Evolutionary conservation across 805 yeast genomes (phyloP).

Genomic region (Grigorovia yakushimaensis): DNA sequence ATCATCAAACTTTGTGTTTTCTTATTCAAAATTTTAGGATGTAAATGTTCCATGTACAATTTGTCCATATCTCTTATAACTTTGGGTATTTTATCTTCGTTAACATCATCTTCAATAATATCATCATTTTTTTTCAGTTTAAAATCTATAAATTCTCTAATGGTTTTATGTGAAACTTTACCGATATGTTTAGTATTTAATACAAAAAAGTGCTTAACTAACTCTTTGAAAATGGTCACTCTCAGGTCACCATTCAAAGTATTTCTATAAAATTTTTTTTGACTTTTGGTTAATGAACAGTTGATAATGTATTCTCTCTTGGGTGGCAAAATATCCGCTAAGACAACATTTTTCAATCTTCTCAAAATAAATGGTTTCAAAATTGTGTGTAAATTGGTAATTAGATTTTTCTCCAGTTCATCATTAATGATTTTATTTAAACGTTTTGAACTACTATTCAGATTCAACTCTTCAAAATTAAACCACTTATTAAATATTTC

Average conservation of each 20-base stretch:
- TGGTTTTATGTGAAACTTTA: slow-evolving; percentile 23
- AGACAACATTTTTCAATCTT: slow-evolving; percentile 67
- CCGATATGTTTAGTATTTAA: slow-evolving; percentile 31
- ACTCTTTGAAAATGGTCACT: slow-evolving; percentile 35
- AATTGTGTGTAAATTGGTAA: slow-evolving; percentile 75
- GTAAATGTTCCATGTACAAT: slow-evolving; percentile 26
- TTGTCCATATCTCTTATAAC: slow-evolving; percentile 18
- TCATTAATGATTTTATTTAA: slow-evolving; percentile 41
- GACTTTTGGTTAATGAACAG: slow-evolving; percentile 54
- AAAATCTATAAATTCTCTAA: slow-evolving; percentile 36
- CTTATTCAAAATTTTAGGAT: slow-evolving; percentile 39
- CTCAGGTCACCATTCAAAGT: slow-evolving; percentile 40
- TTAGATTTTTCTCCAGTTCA: slow-evolving; percentile 49
- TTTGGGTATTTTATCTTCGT: no score
- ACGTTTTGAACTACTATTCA: slow-evolving; percentile 27
- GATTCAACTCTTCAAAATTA: slow-evolving; percentile 54
- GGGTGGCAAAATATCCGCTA: slow-evolving; percentile 60
- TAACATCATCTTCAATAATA: no score
- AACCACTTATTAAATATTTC: slow-evolving; percentile 91
- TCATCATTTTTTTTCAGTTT: slow-evolving; percentile 16
- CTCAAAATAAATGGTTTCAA: slow-evolving; percentile 80
- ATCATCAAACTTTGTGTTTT: slow-evolving; percentile 59
- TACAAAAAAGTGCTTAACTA: slow-evolving; percentile 42
- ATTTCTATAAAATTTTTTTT: slow-evolving; percentile 49
- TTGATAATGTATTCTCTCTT: slow-evolving; percentile 83